These are phyloP conservation scores for Aspergillus affinis DNA, from an alignment of 495 filamentous ascomycete species.

Conservation along the genomic window DNA sequence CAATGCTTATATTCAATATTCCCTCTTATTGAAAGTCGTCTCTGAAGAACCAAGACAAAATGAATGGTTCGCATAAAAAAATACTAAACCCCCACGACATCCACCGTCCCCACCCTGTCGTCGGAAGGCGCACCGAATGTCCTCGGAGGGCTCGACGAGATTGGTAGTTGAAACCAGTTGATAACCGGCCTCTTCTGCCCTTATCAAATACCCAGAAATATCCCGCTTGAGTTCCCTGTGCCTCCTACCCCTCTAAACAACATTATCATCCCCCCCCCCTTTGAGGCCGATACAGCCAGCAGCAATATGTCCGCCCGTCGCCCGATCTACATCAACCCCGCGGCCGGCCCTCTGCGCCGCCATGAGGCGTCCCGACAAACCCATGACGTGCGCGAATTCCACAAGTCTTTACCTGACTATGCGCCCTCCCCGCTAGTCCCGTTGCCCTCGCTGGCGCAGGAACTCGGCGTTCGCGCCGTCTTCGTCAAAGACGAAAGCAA, in stretches of 20 bases:
- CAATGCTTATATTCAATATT: too few relatives aligned
- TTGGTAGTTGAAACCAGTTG: neutral
- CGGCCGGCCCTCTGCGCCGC: constrained; percentile 10
- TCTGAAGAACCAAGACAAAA: too few relatives aligned
- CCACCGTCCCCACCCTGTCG: neutral
- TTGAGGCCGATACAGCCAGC: too few relatives aligned
- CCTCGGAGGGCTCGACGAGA: neutral
- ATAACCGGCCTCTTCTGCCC: neutral
- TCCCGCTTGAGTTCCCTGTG: too few relatives aligned
- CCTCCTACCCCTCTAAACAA: too few relatives aligned
- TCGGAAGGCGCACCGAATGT: constrained; percentile 10
- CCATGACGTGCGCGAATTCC: constrained; percentile 36
- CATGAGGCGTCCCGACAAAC: constrained; percentile 4
- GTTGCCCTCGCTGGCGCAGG: constrained; percentile 51
- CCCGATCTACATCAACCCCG: constrained; percentile 34
- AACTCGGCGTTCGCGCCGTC: constrained; percentile 55
- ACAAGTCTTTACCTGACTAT: constrained; percentile 52
- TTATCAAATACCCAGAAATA: too few relatives aligned
- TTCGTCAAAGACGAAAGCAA: constrained; percentile 60
- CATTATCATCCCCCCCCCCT: too few relatives aligned
- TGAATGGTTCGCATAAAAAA: neutral
- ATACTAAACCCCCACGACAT: neutral
- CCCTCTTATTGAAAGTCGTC: too few relatives aligned
- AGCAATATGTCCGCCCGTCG: constrained; percentile 12
- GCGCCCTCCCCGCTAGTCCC: constrained; percentile 47